Evolutionary conservation across 441 rosid species (phyloP).

Genomic region (Cnidoscolus chayamansa): DNA sequence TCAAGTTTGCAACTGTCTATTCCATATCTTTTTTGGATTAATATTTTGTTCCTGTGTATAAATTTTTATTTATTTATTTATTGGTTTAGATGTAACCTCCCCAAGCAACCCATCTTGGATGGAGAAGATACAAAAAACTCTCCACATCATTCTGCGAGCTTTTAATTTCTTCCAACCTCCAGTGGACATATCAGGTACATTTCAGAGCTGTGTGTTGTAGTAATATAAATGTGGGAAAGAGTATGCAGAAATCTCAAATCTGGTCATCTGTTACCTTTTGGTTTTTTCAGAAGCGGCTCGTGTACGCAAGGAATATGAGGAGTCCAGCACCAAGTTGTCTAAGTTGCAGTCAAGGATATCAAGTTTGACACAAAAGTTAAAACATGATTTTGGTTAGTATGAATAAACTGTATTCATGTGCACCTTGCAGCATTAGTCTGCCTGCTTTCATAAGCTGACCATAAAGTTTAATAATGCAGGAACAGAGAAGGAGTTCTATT

Average conservation of each 20-base stretch:
- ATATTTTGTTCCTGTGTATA: neutral
- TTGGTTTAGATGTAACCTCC: constrained; percentile 44
- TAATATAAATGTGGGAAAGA: constrained; percentile 2
- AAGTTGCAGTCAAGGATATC: constrained; percentile 86
- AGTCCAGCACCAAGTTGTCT: constrained; percentile 66
- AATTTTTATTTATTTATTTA: neutral
- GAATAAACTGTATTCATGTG: constrained; percentile 19
- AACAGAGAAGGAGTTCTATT: constrained; percentile 88
- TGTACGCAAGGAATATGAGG: constrained; percentile 86
- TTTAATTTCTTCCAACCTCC: constrained; percentile 75
- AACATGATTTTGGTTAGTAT: constrained; percentile 86
- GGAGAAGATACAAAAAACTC: constrained; percentile 78
- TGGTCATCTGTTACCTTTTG: constrained; percentile 20
- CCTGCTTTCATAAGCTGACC: constrained; percentile 25
- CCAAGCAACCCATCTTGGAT: constrained; percentile 68
- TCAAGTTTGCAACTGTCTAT: constrained; percentile 46
- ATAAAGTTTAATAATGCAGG: constrained; percentile 49
- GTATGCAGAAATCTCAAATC: constrained; percentile 13
- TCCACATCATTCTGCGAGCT: constrained; percentile 60
- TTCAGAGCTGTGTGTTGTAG: neutral
- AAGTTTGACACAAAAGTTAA: constrained; percentile 69
- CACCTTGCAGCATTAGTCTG: constrained; percentile 7
- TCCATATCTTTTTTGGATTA: constrained; percentile 1
- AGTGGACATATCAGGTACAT: constrained; percentile 68
- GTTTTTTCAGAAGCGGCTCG: constrained; percentile 64